Base-by-base conservation (phyloP, 2,329 filamentous ascomycete species). In the Aurifilum marmelostoma region DNA sequence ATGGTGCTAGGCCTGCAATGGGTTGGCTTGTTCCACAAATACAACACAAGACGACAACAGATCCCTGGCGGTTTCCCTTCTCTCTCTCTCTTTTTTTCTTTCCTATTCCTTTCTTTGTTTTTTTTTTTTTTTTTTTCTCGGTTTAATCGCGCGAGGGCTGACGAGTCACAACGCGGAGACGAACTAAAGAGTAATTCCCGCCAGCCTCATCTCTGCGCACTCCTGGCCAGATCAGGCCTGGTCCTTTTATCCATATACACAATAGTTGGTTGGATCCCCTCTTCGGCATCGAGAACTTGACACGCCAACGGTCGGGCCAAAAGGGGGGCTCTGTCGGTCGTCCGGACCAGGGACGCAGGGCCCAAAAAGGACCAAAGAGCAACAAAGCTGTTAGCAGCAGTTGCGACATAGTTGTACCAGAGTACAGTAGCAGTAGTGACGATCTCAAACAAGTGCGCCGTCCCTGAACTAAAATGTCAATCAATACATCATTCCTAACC, bases 241-340 rank as follows among this genome's bases (percentile, higher is more conserved):
- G 50, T 54, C 50, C n/a, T 27, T 27, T 24, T 27, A 54, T 27
- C 24, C 43, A 47, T 47, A 47, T 34, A 34, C 8, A n/a, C 18
- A 47, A 11, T n/a, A 47, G 43, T 47, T 21, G 3, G 9, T 4
- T 34, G 8, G 14, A 14, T 14, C 41, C 24, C 4, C n/a, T 24
- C 50, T 58, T 34, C 54, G 56, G 32, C 21, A 59, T 32, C 14
- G 56, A 59, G 32, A 59, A 47, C 43, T 32, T 59, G 32, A 59
- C 56, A 37, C 6, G 18, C 32, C 29, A 24, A 59, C 56, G 56
- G 56, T 59, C 56, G 56, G 29, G n/a, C 18, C 21, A n/a, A 37
- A 24, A 18, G 3, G 21, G 43, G 43, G 43, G 18, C n/a, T 7
- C 34, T 4, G 34, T 47, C 43, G 32, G 18, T 11, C 56, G 52